Evolutionary conservation across 495 filamentous ascomycete species (phyloP), one percentile per base, ranked within the genome.

Genomic region (Aspergillus cristatus): DNA sequence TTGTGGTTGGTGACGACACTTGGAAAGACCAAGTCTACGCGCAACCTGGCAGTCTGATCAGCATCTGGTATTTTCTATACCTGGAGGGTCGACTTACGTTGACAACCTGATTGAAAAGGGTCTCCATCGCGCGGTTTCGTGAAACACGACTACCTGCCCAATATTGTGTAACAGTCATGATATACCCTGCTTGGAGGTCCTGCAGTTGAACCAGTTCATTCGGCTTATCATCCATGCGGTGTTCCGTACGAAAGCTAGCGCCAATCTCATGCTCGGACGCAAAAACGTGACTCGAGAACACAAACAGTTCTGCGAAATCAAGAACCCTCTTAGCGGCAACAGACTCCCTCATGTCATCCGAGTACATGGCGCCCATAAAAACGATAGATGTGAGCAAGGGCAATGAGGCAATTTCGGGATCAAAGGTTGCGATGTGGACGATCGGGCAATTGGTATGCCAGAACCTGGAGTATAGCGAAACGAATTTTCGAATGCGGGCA

Each of bases 311-410:
- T 6, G 57, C 64, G 41, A 72, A 60, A 40, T 72, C 69, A 1
- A 71, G 46, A 14, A 70, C 34, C 16, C 58, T 46, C 35, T 65
- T 68, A 5, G 66, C 63, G 13, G 53, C 43, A 14, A 50, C 50
- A 0, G 52, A 41, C 32, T 71, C 69, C 34, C 49, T 52, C 22
- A 60, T 50, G 25, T 67, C 60, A 6, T 43, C 42, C 17, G 63
- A 65, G 38, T 72, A 72, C 55, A 71, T 68, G 0, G 66, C 69
- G 6, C 69, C 69, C 55, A 71, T 66, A 16, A 68, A 62, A 2
- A 53, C 46, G 2, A 72, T 50, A 6, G 56, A 45, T 2, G 60
- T 51, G 3, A 72, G 49, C 1, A 72, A 48, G 0, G 66, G 55
- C 34, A 62, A 37, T 3, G 64, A 42, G 7, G 53, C 54, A 1